Percentiles rank a stretch among this genome's conserved stretches.
Evolutionary conservation across 805 yeast genomes (phyloP).

Genomic region (Yamadazyma paraphyllophila): DNA sequence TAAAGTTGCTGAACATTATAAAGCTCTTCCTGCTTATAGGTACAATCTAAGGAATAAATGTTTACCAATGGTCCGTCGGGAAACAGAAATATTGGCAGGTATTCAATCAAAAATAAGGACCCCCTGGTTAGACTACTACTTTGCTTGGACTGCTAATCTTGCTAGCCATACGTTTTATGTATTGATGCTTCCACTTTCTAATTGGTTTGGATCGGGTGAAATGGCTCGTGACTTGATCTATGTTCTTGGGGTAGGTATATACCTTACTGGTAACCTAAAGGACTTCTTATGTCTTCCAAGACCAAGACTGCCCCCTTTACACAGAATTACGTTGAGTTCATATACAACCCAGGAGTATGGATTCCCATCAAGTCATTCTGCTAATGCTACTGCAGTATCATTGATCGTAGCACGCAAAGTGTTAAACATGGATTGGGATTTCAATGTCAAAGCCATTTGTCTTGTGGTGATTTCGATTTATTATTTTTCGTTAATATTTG

Average conservation of each 20-base stretch:
- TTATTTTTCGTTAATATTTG: slow-evolving; percentile 64
- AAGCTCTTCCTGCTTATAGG: slow-evolving; percentile 49
- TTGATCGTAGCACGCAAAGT: slow-evolving; percentile 34
- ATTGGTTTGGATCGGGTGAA: slow-evolving; percentile 69
- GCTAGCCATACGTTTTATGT: slow-evolving; percentile 96
- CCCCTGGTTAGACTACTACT: slow-evolving; percentile 63
- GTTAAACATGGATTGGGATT: slow-evolving; percentile 1
- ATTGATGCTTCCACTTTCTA: slow-evolving; percentile 77
- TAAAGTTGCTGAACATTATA: slow-evolving; percentile 64
- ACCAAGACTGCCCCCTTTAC: slow-evolving; percentile 88
- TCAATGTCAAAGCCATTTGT: slow-evolving; percentile 12
- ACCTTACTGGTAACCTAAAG: slow-evolving; percentile 69
- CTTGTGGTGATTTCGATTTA: slow-evolving; percentile 40
- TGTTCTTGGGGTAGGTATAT: slow-evolving; percentile 70
- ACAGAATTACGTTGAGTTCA: slow-evolving; percentile 85
- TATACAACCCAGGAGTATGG: slow-evolving; percentile 93
- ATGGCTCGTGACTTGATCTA: slow-evolving; percentile 58
- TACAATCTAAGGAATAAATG: slow-evolving; percentile 52
- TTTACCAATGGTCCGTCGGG: slow-evolving; percentile 58
- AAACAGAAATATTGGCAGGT: slow-evolving; percentile 55
- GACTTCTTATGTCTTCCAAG: slow-evolving; percentile 89
- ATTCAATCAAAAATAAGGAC: slow-evolving; percentile 55
- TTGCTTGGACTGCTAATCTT: slow-evolving; percentile 82
- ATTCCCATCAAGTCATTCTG: slow-evolving; percentile 91
- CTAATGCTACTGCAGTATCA: slow-evolving; percentile 86